These are phyloP conservation scores for Populus davidiana DNA, from an alignment of 345 rosid genomes.

Conservation along the genomic window DNA sequence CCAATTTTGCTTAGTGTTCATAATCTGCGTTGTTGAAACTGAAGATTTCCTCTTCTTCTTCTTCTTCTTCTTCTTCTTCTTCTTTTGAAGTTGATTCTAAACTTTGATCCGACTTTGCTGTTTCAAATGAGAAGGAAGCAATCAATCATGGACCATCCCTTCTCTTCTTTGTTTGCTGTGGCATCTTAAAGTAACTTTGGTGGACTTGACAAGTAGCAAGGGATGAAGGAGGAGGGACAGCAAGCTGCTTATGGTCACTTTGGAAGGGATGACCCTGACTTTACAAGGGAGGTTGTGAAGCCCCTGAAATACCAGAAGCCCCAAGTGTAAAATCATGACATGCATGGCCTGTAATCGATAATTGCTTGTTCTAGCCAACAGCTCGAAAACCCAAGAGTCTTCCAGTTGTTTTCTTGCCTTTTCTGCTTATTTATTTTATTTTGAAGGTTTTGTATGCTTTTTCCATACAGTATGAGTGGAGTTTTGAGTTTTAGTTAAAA, in stretches of 20 bases:
- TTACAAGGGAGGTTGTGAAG: conserved; percentile 19
- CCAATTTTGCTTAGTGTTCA: too few relatives aligned
- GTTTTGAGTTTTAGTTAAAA: not conserved
- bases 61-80: too few relatives aligned
- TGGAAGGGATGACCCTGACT: conserved; percentile 21
- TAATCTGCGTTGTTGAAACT: too few relatives aligned
- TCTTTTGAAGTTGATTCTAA: too few relatives aligned
- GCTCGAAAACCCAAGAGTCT: not conserved
- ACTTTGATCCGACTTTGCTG: too few relatives aligned
- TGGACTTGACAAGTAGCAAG: too few relatives aligned
- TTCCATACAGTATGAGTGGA: not conserved
- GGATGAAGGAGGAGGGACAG: too few relatives aligned
- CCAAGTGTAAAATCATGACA: not conserved
- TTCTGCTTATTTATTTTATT: not conserved
- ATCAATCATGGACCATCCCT: too few relatives aligned
- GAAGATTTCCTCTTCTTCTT: too few relatives aligned
- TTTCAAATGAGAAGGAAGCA: too few relatives aligned
- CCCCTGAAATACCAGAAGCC: conserved; percentile 15
- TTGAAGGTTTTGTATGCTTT: not conserved
- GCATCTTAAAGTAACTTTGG: too few relatives aligned
- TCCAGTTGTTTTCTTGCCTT: not conserved
- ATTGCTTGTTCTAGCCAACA: conserved; percentile 2
- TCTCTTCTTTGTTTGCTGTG: too few relatives aligned
- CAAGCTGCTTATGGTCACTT: conserved; percentile 18
- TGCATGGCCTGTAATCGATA: not conserved